phyloP scores from a whole-genome alignment of 257 asterid species.

The Nicotiana tomentosiformis region DNA sequence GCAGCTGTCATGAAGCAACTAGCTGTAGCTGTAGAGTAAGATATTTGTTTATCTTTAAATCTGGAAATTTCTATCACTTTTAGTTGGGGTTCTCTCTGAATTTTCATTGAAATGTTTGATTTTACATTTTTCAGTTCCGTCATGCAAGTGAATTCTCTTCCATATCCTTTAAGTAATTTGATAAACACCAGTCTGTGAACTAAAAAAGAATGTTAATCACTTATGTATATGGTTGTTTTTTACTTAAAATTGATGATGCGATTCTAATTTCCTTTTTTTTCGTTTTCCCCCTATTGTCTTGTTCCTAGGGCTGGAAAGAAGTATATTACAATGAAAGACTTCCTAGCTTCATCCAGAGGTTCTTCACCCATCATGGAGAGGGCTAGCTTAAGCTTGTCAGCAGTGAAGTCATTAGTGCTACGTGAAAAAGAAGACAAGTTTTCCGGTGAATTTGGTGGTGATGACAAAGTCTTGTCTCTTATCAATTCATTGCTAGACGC shows the following conservation, averaged over 20 bases:
- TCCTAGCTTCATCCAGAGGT: slow-evolving; percentile 66
- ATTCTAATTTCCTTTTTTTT: not conserved
- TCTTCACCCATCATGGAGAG: slow-evolving; percentile 94
- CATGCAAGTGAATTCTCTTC: not conserved
- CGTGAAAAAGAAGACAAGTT: slow-evolving; percentile 89
- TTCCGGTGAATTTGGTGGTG: slow-evolving; percentile 68
- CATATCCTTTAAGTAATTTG: not conserved
- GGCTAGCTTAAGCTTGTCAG: slow-evolving; percentile 87
- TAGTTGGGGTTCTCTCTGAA: not conserved
- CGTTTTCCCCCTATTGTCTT: not conserved
- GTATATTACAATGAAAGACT: slow-evolving; percentile 74
- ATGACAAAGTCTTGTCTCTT: slow-evolving; percentile 63
- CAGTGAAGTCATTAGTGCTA: slow-evolving; percentile 81
- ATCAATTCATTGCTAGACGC: slow-evolving; percentile 64
- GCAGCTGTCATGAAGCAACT: slow-evolving; percentile 67
- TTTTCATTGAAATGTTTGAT: not conserved
- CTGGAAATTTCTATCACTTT: not conserved
- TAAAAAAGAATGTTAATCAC: slow-evolving; percentile 1
- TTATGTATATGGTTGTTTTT: not conserved
- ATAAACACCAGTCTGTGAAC: not conserved
- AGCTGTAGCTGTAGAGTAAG: slow-evolving; percentile 91
- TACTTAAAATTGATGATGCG: not conserved
- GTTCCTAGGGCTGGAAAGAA: slow-evolving; percentile 35
- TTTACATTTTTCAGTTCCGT: not conserved
- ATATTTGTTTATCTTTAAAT: slow-evolving; percentile 9